phyloP scores from a whole-genome alignment of 2,329 filamentous ascomycete genomes.

The Nothophaeocryptopus gaeumannii region DNA sequence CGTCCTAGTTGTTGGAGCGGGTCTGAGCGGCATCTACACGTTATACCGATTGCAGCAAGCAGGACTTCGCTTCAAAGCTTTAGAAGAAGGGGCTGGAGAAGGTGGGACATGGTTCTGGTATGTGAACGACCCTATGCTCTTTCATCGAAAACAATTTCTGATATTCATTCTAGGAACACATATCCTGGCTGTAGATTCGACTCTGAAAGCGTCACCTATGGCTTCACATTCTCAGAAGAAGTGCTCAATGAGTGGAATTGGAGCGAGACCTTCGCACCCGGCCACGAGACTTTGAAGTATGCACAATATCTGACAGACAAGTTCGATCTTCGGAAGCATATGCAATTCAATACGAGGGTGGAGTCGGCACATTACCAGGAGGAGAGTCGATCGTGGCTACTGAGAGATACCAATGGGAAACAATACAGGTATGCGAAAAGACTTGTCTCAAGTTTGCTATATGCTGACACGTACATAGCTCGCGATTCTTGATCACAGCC shows the following conservation, averaged over 20 bases:
- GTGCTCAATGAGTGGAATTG: conserved; percentile 45
- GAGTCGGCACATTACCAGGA: conserved; percentile 37
- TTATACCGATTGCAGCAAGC: conserved; percentile 43
- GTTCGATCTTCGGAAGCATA: conserved; percentile 40
- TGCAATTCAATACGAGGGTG: conserved; percentile 44
- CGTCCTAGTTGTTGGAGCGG: conserved; percentile 42
- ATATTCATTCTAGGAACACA: conserved; percentile 38
- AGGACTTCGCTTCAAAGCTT: conserved; percentile 36
- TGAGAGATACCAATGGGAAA: conserved; percentile 26
- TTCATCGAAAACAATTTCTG: conserved; percentile 5
- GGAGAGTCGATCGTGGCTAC: conserved; percentile 33
- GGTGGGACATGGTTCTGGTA: conserved; percentile 47
- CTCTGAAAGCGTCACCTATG: conserved; percentile 46
- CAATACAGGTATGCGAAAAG: conserved; percentile 28
- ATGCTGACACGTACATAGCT: conserved; percentile 24
- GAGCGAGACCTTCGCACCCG: conserved; percentile 34
- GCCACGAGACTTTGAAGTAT: conserved; percentile 50
- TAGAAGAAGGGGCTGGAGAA: conserved; percentile 43
- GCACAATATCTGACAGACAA: conserved; percentile 48
- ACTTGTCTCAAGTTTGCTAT: too few species aligned
- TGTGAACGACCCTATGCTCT: not conserved
- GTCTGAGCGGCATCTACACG: conserved; percentile 43
- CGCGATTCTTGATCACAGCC: conserved; percentile 42
- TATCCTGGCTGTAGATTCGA: conserved; percentile 50
- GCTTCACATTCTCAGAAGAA: conserved; percentile 43